Evolutionary conservation across 306 rosid species (phyloP), one percentile per base, ranked within the genome.

Genomic region (Quercus agrifolia): DNA sequence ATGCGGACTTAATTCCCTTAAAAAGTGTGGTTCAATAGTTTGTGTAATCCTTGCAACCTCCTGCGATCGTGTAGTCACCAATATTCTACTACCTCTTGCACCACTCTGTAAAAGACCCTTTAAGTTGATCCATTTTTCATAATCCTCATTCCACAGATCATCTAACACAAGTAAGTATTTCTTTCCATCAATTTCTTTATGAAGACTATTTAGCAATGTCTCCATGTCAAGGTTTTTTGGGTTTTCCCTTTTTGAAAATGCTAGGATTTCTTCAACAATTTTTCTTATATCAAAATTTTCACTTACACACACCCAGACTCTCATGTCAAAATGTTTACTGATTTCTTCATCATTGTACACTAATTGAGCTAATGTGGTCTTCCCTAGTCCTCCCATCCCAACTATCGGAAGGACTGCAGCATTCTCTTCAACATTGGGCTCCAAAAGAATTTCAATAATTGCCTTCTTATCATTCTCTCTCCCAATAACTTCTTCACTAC

Each of bases 321-420:
- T 52, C 20, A 69, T 4, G 17, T 70, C 71, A 70, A 74, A 80
- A 52, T 74, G 67, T 0, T 4, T 6, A 56, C 18, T 0, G 0
- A 74, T 69, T 28, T 17, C 4, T 7, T 52, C 25, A 51, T 73
- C 74, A 3, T 54, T 33, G 6, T 21, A 73, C 2, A 72, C 17
- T 1, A 73, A 33, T 35, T 88, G 85, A 71, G 83, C 86, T 71
- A 86, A 85, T 2, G 92, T 15, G 1, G 92, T 88, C 74, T 88
- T 88, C 5, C 89, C 89, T 61, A 86, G 56, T 17, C 88, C 92
- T 46, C 91, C 89, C 54, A 79, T 18, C 12, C 92, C 88, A 33
- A 83, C 83, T 6, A 87, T 71, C 0, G 87, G 69, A 76, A 75
- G 70, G 13, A 85, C 30, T 23, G 86, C 81, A 72, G 83, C 75